These are phyloP conservation scores for Rubus parviflorus DNA, from an alignment of 306 rosid species.

Conservation along the genomic window DNA sequence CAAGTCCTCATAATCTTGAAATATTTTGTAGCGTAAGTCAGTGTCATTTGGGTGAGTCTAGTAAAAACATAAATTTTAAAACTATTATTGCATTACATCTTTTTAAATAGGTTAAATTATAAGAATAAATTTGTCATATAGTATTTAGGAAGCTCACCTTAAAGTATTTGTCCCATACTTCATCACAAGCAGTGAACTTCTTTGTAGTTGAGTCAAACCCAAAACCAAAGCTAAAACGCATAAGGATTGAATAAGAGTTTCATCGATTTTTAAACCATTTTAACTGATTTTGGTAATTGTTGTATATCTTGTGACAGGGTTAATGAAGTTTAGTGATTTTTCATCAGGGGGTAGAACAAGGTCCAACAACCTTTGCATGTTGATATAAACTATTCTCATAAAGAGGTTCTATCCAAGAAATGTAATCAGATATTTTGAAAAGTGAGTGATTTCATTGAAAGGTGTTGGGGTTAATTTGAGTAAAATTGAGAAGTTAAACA, in stretches of 20 bases:
- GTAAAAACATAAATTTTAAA: background rate
- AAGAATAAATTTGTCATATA: background rate
- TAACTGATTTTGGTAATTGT: too few relatives aligned
- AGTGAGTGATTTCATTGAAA: slow-evolving; percentile 32
- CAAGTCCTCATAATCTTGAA: background rate
- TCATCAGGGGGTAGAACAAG: slow-evolving; percentile 64
- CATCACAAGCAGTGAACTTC: background rate
- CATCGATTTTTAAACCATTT: background rate
- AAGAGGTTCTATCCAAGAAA: slow-evolving; percentile 91
- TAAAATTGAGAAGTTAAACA: slow-evolving; percentile 82
- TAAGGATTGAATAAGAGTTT: background rate
- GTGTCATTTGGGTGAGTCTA: background rate
- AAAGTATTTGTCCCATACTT: background rate
- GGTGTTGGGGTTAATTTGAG: slow-evolving; percentile 20
- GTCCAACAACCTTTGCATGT: slow-evolving; percentile 55
- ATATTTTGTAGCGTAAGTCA: too few relatives aligned
- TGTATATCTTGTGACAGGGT: slow-evolving; percentile 41
- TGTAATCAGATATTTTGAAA: slow-evolving; percentile 63
- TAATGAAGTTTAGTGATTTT: slow-evolving; percentile 67
- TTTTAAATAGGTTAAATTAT: background rate
- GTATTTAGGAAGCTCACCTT: background rate
- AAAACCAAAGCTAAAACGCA: background rate
- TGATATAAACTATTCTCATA: slow-evolving; percentile 44
- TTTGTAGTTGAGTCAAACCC: background rate
- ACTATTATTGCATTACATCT: background rate